phyloP scores from a whole-genome alignment of 768 basidiomycete species.

The Amanita rubescens region DNA sequence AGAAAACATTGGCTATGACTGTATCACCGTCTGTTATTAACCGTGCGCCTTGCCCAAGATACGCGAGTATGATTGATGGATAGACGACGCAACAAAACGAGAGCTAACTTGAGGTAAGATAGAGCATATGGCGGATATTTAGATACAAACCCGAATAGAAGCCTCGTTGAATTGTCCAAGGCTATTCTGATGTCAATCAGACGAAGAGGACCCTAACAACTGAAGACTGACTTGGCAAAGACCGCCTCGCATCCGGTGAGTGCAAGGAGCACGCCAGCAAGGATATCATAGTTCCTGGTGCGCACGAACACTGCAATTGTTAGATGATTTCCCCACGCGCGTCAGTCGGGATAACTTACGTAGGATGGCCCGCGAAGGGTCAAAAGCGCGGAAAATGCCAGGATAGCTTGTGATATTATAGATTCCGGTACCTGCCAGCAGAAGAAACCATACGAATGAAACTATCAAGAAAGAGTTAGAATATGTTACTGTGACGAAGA shows the following conservation, averaged over 20 bases:
- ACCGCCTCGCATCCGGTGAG: constrained; percentile 67
- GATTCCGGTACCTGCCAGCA: constrained; percentile 46
- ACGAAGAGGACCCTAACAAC: neutral
- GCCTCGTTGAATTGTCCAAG: constrained; percentile 60
- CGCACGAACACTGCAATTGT: constrained; percentile 49
- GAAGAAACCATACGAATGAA: constrained; percentile 48
- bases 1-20: constrained; percentile 53
- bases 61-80: constrained; percentile 54
- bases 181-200: constrained; percentile 21
- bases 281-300: constrained; percentile 50
- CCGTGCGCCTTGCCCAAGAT: constrained; percentile 66
- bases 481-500: neutral
- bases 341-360: constrained; percentile 38
- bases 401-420: constrained; percentile 48
- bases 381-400: constrained; percentile 57
- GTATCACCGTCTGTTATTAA: constrained; percentile 43
- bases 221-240: constrained; percentile 49
- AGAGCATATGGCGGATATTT: neutral
- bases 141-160: constrained; percentile 42
- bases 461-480: constrained; percentile 23
- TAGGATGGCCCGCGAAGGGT: constrained; percentile 58
- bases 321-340: neutral
- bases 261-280: constrained; percentile 57
- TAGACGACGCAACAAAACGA: constrained; percentile 50
- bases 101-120: constrained; percentile 22